Conservation (phyloP, 306 rosid species). For the Carpinus fangiana region DNA sequence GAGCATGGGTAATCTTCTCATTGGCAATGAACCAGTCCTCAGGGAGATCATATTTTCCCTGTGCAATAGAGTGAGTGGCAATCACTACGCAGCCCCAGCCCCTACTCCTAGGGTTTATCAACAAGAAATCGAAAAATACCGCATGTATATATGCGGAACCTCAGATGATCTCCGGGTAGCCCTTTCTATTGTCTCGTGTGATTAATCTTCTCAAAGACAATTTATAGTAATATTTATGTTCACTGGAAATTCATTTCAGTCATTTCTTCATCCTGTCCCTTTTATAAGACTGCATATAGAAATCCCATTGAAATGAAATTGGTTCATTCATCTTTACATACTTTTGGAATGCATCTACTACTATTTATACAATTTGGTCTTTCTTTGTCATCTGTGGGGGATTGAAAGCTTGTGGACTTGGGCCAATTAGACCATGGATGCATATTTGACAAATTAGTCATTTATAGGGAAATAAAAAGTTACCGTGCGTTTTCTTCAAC, state of each 20-base stretch:
- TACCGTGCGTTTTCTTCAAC: not conserved
- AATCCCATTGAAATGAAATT: not conserved
- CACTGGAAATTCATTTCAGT: constrained; percentile 1
- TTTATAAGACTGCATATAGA: not conserved
- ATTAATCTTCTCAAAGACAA: constrained; percentile 40
- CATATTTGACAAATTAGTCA: not conserved
- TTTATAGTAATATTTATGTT: constrained; percentile 13
- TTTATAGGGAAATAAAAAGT: not conserved
- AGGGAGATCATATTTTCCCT: constrained; percentile 80
- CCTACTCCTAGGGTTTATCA: constrained; percentile 40
- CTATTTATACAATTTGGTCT: not conserved
- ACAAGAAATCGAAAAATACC: constrained; percentile 73
- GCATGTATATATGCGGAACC: constrained; percentile 89
- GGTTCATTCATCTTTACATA: not conserved
- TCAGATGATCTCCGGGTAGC: constrained; percentile 87
- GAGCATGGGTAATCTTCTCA: constrained; percentile 99
- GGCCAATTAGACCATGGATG: not conserved
- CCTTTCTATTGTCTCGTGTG: constrained; percentile 88
- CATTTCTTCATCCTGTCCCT: constrained; percentile 1
- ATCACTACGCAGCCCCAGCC: constrained; percentile 65
- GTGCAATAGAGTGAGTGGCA: constrained; percentile 61
- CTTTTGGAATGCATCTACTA: not conserved
- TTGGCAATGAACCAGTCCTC: constrained; percentile 87
- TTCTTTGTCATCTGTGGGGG: not conserved
- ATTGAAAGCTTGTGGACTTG: not conserved